Evolutionary conservation across 352 stramenopile species (phyloP).

Genomic region (Pythium chondricola): DNA sequence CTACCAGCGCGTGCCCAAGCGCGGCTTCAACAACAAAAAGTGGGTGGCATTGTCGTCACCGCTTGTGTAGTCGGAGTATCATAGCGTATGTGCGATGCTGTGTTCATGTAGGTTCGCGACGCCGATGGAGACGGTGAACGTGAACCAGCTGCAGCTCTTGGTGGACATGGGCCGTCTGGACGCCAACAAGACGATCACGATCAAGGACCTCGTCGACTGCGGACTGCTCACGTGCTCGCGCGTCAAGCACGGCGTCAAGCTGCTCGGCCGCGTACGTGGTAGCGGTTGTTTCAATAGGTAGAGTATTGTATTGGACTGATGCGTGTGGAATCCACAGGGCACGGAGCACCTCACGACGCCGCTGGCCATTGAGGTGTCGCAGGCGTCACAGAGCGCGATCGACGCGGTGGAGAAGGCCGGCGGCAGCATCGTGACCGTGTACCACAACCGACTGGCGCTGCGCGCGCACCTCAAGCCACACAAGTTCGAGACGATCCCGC

Average conservation of each 20-base stretch:
- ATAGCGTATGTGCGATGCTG: no score
- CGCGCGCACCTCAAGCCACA: slow-evolving; percentile 92
- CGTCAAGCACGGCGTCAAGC: slow-evolving; percentile 95
- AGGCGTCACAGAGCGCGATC: slow-evolving; percentile 93
- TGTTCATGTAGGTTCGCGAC: no score
- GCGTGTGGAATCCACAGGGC: no score
- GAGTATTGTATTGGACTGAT: not conserved
- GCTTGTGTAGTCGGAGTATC: no score
- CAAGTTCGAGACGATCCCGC: slow-evolving; percentile 94
- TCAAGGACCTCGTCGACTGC: slow-evolving; percentile 89
- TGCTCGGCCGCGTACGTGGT: slow-evolving; percentile 71
- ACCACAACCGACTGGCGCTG: slow-evolving; percentile 96
- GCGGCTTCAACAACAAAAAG: slow-evolving; percentile 94
- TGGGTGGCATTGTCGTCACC: no score
- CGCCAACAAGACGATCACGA: slow-evolving; percentile 87
- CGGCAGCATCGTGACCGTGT: slow-evolving; percentile 94
- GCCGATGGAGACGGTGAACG: slow-evolving; percentile 90
- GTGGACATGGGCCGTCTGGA: slow-evolving; percentile 95
- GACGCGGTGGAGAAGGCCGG: slow-evolving; percentile 91
- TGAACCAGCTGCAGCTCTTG: slow-evolving; percentile 94
- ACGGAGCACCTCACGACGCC: slow-evolving; percentile 81
- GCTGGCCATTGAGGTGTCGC: slow-evolving; percentile 94
- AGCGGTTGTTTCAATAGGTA: not conserved
- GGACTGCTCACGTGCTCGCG: slow-evolving; percentile 85
- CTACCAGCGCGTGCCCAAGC: slow-evolving; percentile 96